These are phyloP conservation scores for Naganishia vishniacii DNA, from an alignment of 768 basidiomycete genomes.

Conservation along the genomic window DNA sequence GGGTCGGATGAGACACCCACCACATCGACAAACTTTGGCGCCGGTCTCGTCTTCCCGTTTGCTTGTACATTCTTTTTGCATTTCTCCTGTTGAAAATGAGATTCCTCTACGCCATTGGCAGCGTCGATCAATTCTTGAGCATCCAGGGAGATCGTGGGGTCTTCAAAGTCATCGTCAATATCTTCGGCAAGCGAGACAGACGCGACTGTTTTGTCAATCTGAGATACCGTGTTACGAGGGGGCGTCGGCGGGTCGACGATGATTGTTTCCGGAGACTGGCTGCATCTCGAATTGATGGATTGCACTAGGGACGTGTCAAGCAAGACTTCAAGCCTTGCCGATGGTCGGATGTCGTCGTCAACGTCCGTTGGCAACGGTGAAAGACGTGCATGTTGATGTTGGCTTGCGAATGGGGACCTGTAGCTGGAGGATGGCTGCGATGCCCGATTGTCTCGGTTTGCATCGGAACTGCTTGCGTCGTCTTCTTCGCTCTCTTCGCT, in stretches of 20 bases:
- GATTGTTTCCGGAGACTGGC: neutral
- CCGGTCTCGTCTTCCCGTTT: neutral
- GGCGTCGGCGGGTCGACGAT: neutral
- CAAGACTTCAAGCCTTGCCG: neutral
- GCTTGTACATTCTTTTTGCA: neutral
- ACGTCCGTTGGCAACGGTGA: neutral
- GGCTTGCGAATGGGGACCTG: neutral
- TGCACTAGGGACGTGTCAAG: neutral
- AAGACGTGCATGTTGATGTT: neutral
- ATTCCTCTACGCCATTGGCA: neutral
- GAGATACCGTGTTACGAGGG: neutral
- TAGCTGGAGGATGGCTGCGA: neutral
- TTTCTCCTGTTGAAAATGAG: neutral
- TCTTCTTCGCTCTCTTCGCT: conserved; percentile 6
- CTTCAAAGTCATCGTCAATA: conserved; percentile 7
- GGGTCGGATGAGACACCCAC: neutral
- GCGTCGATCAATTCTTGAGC: neutral
- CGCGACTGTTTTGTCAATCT: neutral
- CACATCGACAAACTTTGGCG: conserved; percentile 4
- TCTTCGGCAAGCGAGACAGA: neutral
- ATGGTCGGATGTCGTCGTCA: conserved; percentile 6
- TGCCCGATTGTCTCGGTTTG: neutral
- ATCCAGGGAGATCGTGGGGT: conserved; percentile 5
- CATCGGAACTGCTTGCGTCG: neutral
- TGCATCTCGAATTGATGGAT: neutral